phyloP scores from a whole-genome alignment of 1,284 basidiomycete species.

The Neolentinus lepideus region DNA sequence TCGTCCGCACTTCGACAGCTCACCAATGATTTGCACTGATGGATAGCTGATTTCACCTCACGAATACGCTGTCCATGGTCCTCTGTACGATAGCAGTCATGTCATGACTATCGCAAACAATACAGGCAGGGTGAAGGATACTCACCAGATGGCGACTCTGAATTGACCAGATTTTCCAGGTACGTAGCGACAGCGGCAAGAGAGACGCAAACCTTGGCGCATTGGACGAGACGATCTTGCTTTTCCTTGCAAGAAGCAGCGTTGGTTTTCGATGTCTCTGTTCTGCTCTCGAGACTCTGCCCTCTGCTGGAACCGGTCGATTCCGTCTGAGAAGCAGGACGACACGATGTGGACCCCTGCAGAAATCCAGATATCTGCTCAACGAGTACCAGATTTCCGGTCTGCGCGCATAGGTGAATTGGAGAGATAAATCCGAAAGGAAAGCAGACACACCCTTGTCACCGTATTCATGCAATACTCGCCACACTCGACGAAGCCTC shows the following conservation, averaged over 20 bases:
- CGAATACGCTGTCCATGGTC: not conserved
- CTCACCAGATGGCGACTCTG: not conserved
- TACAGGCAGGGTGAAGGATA: not conserved
- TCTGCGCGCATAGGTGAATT: slow-evolving; percentile 3
- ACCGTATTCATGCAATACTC: slow-evolving; percentile 56
- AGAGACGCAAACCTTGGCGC: slow-evolving; percentile 30
- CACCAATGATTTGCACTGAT: slow-evolving; percentile 8
- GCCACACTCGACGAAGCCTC: slow-evolving; percentile 52
- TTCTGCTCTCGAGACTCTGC: slow-evolving; percentile 33
- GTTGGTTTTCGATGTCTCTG: slow-evolving; percentile 25
- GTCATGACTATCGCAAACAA: not conserved
- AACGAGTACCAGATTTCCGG: not conserved
- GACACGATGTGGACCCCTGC: not conserved
- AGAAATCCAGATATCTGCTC: not conserved
- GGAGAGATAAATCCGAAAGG: no score
- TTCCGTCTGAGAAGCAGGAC: not conserved
- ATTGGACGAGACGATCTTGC: slow-evolving; percentile 21
- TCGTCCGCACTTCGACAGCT: slow-evolving; percentile 12
- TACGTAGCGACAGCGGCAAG: slow-evolving; percentile 36
- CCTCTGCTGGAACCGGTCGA: not conserved
- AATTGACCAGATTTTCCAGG: slow-evolving; percentile 20
- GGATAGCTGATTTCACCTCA: not conserved
- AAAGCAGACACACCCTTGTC: slow-evolving; percentile 37
- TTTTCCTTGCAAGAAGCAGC: not conserved
- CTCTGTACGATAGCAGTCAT: not conserved